Percentiles rank a stretch among this genome's conserved stretches.
Evolutionary conservation across 495 filamentous ascomycete species (phyloP).

Genomic region (Hypoxylon rickii): DNA sequence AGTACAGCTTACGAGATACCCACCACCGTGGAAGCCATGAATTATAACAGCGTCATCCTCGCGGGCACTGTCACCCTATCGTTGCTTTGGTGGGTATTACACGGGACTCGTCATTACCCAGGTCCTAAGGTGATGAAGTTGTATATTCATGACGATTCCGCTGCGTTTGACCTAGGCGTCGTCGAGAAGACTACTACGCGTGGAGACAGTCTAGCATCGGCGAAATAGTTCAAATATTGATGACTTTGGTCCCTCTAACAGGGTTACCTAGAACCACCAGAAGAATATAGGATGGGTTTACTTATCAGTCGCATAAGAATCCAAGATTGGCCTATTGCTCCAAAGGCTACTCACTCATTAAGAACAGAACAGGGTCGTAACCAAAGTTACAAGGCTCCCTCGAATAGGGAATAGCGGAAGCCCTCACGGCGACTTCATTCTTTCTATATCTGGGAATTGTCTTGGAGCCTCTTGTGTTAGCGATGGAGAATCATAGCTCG

Average conservation of each 20-base stretch:
- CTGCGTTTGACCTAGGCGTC: neutral
- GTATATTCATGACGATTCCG: slow-evolving; percentile 47
- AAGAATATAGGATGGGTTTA: too few relatives aligned
- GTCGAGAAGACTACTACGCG: slow-evolving; percentile 11
- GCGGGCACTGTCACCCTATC: slow-evolving; percentile 59
- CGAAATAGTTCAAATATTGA: neutral
- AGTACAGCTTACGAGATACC: slow-evolving; percentile 62
- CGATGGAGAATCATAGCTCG: slow-evolving; percentile 16
- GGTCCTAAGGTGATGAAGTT: slow-evolving; percentile 60
- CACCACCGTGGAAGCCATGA: slow-evolving; percentile 64
- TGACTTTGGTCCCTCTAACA: too few relatives aligned
- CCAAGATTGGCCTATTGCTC: too few relatives aligned
- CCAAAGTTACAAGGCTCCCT: slow-evolving; percentile 3
- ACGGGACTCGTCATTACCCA: slow-evolving; percentile 58
- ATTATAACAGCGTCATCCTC: slow-evolving; percentile 69
- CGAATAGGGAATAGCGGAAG: slow-evolving; percentile 14
- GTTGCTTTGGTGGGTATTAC: slow-evolving; percentile 68
- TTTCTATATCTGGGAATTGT: too few relatives aligned
- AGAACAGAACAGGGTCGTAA: slow-evolving; percentile 13
- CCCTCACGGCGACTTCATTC: too few relatives aligned
- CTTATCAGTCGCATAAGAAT: too few relatives aligned
- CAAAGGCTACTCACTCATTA: neutral
- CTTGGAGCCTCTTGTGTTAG: too few relatives aligned
- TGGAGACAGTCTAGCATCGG: neutral
- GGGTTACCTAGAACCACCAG: too few relatives aligned